Evolutionary conservation across 2,329 filamentous ascomycete species (phyloP).

Genomic region (Alternaria burnsii): DNA sequence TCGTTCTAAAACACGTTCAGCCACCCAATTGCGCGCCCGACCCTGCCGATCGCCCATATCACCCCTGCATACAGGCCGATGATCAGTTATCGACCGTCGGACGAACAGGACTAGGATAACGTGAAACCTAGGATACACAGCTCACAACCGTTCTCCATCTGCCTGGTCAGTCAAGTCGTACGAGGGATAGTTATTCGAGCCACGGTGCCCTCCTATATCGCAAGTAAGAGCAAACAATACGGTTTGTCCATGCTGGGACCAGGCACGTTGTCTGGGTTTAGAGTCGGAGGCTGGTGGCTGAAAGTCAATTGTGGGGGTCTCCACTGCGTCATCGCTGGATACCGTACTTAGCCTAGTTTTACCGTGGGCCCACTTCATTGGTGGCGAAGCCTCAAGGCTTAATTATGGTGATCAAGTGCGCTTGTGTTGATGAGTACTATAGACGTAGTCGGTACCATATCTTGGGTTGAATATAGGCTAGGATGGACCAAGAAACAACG

Average conservation of each 20-base stretch:
- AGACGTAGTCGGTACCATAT: no score
- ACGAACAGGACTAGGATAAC: background rate
- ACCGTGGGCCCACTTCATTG: background rate
- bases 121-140: background rate
- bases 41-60: slow-evolving; percentile 20
- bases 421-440: background rate
- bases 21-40: slow-evolving; percentile 18
- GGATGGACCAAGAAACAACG: no score
- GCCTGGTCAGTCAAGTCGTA: background rate
- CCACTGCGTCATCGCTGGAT: background rate
- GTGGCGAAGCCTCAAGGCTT: background rate
- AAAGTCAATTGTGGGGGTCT: background rate
- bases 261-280: background rate
- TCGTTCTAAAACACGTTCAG: slow-evolving; percentile 1
- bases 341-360: background rate
- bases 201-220: background rate
- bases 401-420: background rate
- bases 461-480: no score
- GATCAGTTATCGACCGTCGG: background rate
- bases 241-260: background rate
- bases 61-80: slow-evolving; percentile 13
- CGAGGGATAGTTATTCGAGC: background rate
- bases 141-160: no score
- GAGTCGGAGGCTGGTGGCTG: background rate
- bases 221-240: background rate